These are phyloP conservation scores for Naganishia onofrii DNA, from an alignment of 768 basidiomycete species.

Conservation along the genomic window DNA sequence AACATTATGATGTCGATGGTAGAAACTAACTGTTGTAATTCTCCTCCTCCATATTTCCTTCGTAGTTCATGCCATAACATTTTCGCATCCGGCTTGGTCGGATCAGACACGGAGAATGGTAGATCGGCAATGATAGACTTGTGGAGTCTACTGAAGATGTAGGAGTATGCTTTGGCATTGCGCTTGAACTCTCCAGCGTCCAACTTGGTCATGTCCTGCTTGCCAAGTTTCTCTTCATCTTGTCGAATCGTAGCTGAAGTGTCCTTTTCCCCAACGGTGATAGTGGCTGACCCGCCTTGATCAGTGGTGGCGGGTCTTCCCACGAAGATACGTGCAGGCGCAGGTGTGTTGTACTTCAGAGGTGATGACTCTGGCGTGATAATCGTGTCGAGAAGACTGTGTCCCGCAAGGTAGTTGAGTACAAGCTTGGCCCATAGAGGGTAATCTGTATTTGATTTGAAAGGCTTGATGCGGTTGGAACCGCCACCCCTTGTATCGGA, in stretches of 20 bases:
- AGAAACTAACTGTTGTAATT: too few relatives aligned
- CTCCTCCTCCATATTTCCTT: too few relatives aligned
- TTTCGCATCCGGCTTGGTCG: too few relatives aligned
- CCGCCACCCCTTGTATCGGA: background rate
- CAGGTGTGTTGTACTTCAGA: background rate
- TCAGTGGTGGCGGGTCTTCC: background rate
- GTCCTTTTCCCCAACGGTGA: background rate
- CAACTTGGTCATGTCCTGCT: too few relatives aligned
- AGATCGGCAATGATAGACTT: too few relatives aligned
- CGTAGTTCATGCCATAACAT: too few relatives aligned
- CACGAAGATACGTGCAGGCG: background rate
- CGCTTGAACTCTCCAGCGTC: too few relatives aligned
- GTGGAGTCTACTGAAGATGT: background rate
- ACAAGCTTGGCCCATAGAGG: background rate
- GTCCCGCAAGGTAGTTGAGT: background rate
- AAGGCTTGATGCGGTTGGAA: background rate
- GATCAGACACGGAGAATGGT: too few relatives aligned
- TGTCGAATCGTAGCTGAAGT: background rate
- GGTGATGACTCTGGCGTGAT: background rate
- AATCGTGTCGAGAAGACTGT: background rate
- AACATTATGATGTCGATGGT: too few relatives aligned
- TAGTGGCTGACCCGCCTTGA: background rate
- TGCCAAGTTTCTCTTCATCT: background rate
- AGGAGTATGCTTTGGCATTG: background rate
- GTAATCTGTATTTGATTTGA: background rate